These are phyloP conservation scores for Leccinum obscurum DNA, from an alignment of 768 basidiomycete genomes.

Conservation along the genomic window DNA sequence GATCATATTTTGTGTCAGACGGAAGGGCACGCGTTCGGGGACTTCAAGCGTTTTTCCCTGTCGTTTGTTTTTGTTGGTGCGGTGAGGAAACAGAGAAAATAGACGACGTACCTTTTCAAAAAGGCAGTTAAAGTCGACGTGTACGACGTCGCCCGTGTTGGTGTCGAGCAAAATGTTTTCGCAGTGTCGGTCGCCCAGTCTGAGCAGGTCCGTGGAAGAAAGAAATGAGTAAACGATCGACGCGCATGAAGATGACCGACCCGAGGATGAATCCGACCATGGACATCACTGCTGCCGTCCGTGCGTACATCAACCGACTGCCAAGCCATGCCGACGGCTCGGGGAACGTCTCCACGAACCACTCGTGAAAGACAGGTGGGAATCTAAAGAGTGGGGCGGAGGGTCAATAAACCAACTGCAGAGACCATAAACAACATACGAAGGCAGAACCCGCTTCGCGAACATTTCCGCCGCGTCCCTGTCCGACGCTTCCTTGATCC, in stretches of 20 bases:
- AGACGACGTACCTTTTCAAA: conserved; percentile 77
- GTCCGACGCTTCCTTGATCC: conserved; percentile 51
- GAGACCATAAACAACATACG: conserved; percentile 41
- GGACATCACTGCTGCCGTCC: conserved; percentile 95
- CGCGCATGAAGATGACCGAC: conserved; percentile 38
- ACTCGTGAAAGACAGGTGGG: conserved; percentile 91
- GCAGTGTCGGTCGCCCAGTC: conserved; percentile 96
- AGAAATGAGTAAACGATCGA: neutral
- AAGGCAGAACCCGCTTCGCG: conserved; percentile 50
- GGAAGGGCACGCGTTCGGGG: conserved; percentile 91
- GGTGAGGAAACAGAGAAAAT: neutral
- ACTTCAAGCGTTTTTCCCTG: conserved; percentile 85
- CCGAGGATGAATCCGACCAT: conserved; percentile 98
- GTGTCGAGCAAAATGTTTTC: conserved; percentile 95
- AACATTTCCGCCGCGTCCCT: conserved; percentile 55
- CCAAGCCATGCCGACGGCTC: conserved; percentile 95
- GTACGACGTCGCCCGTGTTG: conserved; percentile 86
- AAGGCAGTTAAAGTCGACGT: conserved; percentile 97
- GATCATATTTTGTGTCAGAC: conserved; percentile 89
- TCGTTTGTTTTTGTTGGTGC: neutral
- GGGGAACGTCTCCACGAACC: conserved; percentile 97
- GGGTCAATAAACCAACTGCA: neutral
- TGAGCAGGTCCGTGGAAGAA: conserved; percentile 27
- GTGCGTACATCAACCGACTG: conserved; percentile 80
- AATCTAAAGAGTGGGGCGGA: conserved; percentile 42